phyloP scores from a whole-genome alignment of 2,329 filamentous ascomycete species.

The Alternaria ventricosa region DNA sequence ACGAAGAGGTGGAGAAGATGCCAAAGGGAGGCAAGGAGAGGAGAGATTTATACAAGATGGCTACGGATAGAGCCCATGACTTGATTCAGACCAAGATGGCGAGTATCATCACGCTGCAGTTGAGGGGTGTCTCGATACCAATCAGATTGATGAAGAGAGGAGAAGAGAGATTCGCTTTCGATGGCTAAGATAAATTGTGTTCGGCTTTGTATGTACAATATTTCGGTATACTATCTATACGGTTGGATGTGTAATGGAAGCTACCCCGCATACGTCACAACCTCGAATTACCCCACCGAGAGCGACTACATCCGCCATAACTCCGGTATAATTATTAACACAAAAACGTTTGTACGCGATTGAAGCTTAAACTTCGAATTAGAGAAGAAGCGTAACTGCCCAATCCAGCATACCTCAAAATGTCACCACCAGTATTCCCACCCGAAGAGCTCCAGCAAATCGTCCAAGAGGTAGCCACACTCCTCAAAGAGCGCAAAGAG shows the following conservation, averaged over 20 bases:
- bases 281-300: conserved; percentile 20
- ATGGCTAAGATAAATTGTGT: neutral
- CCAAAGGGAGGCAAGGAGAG: conserved; percentile 56
- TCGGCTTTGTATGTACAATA: neutral
- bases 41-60: conserved; percentile 65
- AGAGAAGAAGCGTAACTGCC: neutral
- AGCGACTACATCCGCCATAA: neutral
- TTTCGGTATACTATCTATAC: neutral
- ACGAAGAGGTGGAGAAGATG: conserved; percentile 51
- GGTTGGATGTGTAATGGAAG: neutral
- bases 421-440: conserved; percentile 48
- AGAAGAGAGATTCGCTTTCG: conserved; percentile 67
- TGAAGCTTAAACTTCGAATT: neutral
- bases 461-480: conserved; percentile 57
- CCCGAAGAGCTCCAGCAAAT: conserved; percentile 52
- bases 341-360: neutral
- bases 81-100: conserved; percentile 62
- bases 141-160: conserved; percentile 73
- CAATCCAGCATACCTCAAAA: conserved; percentile 9
- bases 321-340: neutral
- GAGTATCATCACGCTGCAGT: conserved; percentile 74
- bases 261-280: conserved; percentile 31
- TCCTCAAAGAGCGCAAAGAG: conserved; percentile 63
- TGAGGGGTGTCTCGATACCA: conserved; percentile 67
- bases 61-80: conserved; percentile 61